Base-by-base conservation (phyloP, 306 rosid species). In the Medicago arabica region DNA sequence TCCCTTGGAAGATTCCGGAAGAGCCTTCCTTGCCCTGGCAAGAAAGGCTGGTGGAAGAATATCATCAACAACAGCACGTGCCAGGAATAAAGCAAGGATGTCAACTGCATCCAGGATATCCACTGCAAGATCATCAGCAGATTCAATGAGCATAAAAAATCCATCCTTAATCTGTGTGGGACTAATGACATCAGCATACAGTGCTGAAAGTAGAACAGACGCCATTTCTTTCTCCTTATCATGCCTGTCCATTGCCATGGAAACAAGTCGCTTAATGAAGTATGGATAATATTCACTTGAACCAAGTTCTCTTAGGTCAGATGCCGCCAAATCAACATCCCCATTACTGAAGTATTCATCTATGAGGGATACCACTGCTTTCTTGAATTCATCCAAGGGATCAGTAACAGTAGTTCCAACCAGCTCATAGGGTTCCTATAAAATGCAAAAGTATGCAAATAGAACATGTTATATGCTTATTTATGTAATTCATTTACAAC, bases 221-320 rank as follows among this genome's bases (percentile, higher is more conserved):
- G 99, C 97, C 99, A 92, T 95, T 83, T 95, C 99, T 84, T 95
- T 95, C 87, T 95, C 99, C 81, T 92, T 95, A 77, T 95, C 99
- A 77, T 92, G 97, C 77, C 97, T 89, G 73, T 95, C 99, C 99
- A 95, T 87, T 62, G 99, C 97, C 91, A 90, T 74, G 73, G 99
- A 95, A 61, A 95, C 86, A 54, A 95, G 97, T 17, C 99, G 90
- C 86, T 95, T 95, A 18, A 95, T 86, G 49, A 95, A 89, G 90
- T 95, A 95, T 36, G 99, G 92, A 83, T 82, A 94, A 67, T 92
- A 95, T 82, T 89, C 87, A 86, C 88, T 90, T 8, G 97, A 89
- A 80, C 99, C 96, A 25, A 90, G 90, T 81, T 95, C 97, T 80
- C 83, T 86, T 80, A 95, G 93, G 72, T 95, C 97, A 76, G 97